Percentiles rank a stretch among this genome's conserved stretches.
phyloP scores from a whole-genome alignment of 2,329 filamentous ascomycete species.

The Sclerotinia nivalis region DNA sequence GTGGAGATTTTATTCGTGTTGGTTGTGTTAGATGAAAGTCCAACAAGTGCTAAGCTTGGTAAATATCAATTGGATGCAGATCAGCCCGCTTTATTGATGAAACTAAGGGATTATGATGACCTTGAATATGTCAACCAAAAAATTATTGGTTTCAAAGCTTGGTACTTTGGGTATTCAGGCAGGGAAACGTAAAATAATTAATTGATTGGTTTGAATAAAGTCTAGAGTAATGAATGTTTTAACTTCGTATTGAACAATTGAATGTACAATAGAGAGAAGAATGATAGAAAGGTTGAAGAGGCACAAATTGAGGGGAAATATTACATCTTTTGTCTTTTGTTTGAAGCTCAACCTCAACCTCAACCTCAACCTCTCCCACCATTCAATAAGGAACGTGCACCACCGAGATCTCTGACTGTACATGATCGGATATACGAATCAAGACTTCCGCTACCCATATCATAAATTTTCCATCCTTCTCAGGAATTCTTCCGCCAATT shows the following conservation, averaged over 20 bases:
- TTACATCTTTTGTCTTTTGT: not conserved
- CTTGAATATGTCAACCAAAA: not conserved
- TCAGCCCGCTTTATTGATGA: slow-evolving; percentile 19
- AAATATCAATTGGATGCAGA: slow-evolving; percentile 21
- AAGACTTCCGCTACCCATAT: not conserved
- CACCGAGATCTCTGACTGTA: too few relatives aligned
- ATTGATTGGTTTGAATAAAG: not conserved
- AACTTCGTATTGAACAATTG: not conserved
- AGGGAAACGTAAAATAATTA: not conserved
- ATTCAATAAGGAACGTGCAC: slow-evolving; percentile 14
- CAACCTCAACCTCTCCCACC: not conserved
- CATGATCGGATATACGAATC: too few relatives aligned
- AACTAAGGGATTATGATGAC: not conserved
- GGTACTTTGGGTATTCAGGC: not conserved
- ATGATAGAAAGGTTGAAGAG: not conserved
- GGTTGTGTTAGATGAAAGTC: slow-evolving; percentile 2
- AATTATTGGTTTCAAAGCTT: slow-evolving; percentile 6
- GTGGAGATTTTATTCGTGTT: slow-evolving; percentile 18
- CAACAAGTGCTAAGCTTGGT: slow-evolving; percentile 9
- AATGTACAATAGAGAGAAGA: not conserved
- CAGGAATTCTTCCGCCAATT: slow-evolving; percentile 16
- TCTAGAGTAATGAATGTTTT: not conserved
- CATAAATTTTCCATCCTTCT: not conserved
- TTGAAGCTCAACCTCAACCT: not conserved
- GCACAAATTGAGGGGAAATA: not conserved